Evolutionary conservation across 192 early-diverging fungal genomes (phyloP), one percentile per base, ranked within the genome.

Genomic region (Linnemannia hyalina): DNA sequence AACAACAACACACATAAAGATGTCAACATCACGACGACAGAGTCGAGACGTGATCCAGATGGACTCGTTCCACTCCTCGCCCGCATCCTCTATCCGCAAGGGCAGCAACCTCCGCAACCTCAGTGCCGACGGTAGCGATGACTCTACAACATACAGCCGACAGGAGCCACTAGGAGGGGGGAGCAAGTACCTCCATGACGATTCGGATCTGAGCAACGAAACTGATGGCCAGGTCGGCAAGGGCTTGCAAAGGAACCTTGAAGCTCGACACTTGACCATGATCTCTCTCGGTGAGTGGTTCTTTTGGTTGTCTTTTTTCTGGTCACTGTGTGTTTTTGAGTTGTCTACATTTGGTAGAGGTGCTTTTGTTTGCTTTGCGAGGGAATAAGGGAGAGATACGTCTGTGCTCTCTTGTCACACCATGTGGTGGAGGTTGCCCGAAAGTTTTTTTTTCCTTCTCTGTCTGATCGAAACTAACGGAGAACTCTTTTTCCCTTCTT

Each of bases 211-310:
- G 8, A 82, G 76, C 52, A 82, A 77, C 38, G 57, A 82, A 40
- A 18, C 22, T 2, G 60, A 74, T 65, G 75, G 81, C 29, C 70
- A 82, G 29, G 81, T 73, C 11, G 79, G 73, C 42, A 80, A 69
- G 35, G 54, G 88, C 44, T 85, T 95, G 20, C 84, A 94, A 75
- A 89, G 94, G 32, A 90, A 83, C 57, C 89, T 95, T 57, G 92
- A 93, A 73, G 90, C 92, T 32, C 90, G 95, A 13, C 95, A 95
- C 80, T 90, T 95, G 89, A 86, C 89, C 70, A 90, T 91, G 88
- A 93, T 97, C 69, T 94, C 95, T 29, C 91, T 97, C 26, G 95
- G 95, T 78, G 71, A 40, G 38, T 38, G 54, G 6, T 22, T 75
- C 16, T 57, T 76, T 47, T 16, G 35, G 18, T 42, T 18, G 35